Conservation (phyloP, 441 rosid genomes). For the Croton laevigatus region DNA sequence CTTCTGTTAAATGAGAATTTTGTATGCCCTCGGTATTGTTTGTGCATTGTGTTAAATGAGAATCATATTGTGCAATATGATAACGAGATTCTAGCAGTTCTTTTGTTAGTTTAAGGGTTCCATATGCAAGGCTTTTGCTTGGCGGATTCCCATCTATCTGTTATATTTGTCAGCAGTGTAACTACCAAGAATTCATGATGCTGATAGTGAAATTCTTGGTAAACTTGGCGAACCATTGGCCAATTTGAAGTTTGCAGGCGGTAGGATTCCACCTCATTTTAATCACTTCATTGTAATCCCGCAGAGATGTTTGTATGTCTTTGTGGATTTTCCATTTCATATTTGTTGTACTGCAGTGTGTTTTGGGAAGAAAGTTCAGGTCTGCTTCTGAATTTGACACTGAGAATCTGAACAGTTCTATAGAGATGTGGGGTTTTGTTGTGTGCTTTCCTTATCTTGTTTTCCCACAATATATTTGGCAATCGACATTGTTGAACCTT, state of each 20-base stretch:
- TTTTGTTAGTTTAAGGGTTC: not conserved
- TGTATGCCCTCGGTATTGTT: not conserved
- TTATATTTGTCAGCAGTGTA: not conserved
- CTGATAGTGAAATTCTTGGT: not conserved
- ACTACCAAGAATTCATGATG: not conserved
- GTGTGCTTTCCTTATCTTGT: no score
- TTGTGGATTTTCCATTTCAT: not conserved
- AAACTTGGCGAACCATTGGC: not conserved
- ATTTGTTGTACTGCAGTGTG: not conserved
- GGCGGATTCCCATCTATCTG: not conserved
- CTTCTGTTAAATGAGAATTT: not conserved
- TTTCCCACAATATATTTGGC: no score
- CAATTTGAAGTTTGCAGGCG: slow-evolving; percentile 1
- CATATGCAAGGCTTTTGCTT: not conserved
- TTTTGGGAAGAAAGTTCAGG: not conserved
- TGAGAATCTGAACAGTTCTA: not conserved
- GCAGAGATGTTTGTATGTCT: not conserved
- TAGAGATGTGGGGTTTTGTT: not conserved
- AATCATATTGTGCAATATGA: not conserved
- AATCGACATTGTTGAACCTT: no score
- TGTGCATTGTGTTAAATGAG: not conserved
- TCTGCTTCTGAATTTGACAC: not conserved
- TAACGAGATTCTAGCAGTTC: not conserved
- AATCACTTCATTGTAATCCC: not conserved
- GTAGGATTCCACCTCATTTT: not conserved